These are phyloP conservation scores for Aphanomyces invadans DNA, from an alignment of 352 stramenopile species.

Conservation along the genomic window DNA sequence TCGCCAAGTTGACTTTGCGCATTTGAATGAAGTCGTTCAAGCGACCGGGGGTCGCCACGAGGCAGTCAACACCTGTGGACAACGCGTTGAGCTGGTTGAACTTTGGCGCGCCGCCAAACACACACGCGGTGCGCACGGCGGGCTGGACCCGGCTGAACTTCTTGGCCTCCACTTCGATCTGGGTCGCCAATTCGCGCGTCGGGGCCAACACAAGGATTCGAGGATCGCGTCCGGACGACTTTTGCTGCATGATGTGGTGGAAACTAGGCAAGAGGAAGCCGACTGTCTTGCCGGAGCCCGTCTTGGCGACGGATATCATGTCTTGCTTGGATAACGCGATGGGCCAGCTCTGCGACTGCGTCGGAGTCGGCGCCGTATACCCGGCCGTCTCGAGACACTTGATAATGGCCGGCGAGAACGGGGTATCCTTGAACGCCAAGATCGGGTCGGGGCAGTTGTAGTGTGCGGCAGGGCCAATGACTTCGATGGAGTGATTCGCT, in stretches of 20 bases:
- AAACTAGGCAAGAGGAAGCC: slow-evolving; percentile 93
- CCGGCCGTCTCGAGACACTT: slow-evolving; percentile 23
- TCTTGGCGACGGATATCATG: slow-evolving; percentile 96
- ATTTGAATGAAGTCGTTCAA: slow-evolving; percentile 91
- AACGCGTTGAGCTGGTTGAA: slow-evolving; percentile 83
- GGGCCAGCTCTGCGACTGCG: slow-evolving; percentile 29
- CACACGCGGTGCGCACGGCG: slow-evolving; percentile 86
- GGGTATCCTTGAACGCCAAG: slow-evolving; percentile 8
- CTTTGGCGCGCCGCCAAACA: slow-evolving; percentile 97
- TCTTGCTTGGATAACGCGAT: slow-evolving; percentile 46
- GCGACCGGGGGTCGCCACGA: slow-evolving; percentile 94
- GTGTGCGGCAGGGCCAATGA: not conserved
- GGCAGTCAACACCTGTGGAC: slow-evolving; percentile 83
- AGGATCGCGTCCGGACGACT: slow-evolving; percentile 73
- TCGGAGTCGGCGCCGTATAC: slow-evolving; percentile 76
- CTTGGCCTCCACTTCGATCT: slow-evolving; percentile 89
- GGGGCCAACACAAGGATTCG: slow-evolving; percentile 81
- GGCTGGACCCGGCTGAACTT: slow-evolving; percentile 53
- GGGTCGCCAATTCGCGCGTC: slow-evolving; percentile 93
- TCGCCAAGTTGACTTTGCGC: slow-evolving; percentile 50
- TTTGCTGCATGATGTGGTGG: slow-evolving; percentile 86
- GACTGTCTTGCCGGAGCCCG: slow-evolving; percentile 91
- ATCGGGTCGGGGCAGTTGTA: slow-evolving; percentile 23
- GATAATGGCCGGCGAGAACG: slow-evolving; percentile 16
- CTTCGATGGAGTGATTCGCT: slow-evolving; percentile 11